phyloP scores from a whole-genome alignment of 1,284 basidiomycete species.

The Puccinia triticina region DNA sequence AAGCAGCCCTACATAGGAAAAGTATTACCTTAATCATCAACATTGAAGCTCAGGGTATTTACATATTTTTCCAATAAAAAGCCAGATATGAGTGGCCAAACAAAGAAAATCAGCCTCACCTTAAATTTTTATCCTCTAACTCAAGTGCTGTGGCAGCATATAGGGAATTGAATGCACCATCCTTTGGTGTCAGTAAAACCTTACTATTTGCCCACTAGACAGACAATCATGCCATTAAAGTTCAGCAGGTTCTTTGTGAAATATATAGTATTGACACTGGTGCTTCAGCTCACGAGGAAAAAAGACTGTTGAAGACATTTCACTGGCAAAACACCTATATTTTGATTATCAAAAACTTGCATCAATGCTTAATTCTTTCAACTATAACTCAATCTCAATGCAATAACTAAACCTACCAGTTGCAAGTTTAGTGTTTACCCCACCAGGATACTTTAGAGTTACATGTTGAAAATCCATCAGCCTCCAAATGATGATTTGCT shows the following conservation, averaged over 20 bases:
- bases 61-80: too few relatives aligned
- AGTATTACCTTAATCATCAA: not conserved
- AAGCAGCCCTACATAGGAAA: not conserved
- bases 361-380: not conserved
- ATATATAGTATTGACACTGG: not conserved
- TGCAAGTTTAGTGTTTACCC: conserved; percentile 12
- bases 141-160: conserved; percentile 40
- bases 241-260: not conserved
- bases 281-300: too few relatives aligned
- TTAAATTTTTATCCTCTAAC: conserved; percentile 20
- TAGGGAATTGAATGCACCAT: conserved; percentile 34
- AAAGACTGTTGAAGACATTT: too few relatives aligned
- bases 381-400: not conserved
- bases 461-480: not conserved
- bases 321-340: too few relatives aligned
- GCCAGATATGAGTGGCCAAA: too few relatives aligned
- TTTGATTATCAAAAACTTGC: too few relatives aligned
- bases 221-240: not conserved
- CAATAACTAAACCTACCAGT: not conserved
- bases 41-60: too few relatives aligned
- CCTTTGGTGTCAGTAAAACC: conserved; percentile 18
- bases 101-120: not conserved
- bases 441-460: conserved; percentile 37
- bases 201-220: conserved; percentile 12
- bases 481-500: not conserved